Evolutionary conservation across 495 filamentous ascomycete species (phyloP).

Genomic region (Staphylotrichum longicolle): DNA sequence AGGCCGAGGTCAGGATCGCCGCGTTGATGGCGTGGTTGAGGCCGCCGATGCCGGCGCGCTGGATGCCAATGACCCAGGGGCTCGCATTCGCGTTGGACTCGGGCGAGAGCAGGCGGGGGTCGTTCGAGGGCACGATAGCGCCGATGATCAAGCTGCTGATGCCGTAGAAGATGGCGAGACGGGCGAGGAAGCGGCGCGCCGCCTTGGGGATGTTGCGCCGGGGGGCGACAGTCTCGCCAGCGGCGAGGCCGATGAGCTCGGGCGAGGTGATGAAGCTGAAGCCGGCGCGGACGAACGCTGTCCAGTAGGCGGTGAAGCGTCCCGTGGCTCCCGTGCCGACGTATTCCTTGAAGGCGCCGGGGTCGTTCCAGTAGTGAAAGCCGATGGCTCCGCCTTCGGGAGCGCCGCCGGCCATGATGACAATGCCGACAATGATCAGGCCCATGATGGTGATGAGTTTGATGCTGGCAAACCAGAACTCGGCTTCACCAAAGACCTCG

Average conservation of each 20-base stretch:
- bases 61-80: constrained; percentile 55
- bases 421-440: constrained; percentile 69
- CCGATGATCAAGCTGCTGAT: constrained; percentile 69
- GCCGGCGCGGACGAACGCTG: constrained; percentile 44
- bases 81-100: constrained; percentile 60
- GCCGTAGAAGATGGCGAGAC: constrained; percentile 72
- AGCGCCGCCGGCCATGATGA: constrained; percentile 66
- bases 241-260: constrained; percentile 60
- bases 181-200: constrained; percentile 66
- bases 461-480: constrained; percentile 64
- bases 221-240: constrained; percentile 75
- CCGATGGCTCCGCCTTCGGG: constrained; percentile 55
- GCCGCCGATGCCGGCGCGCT: constrained; percentile 43
- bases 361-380: constrained; percentile 69
- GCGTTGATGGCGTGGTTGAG: constrained; percentile 51
- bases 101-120: constrained; percentile 52
- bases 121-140: constrained; percentile 58
- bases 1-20: constrained; percentile 50
- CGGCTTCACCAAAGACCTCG: constrained; percentile 59
- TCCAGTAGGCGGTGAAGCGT: constrained; percentile 50
- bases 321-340: constrained; percentile 49
- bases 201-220: constrained; percentile 71
- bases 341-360: constrained; percentile 67
- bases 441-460: constrained; percentile 70
- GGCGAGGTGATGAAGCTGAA: constrained; percentile 53